These are phyloP conservation scores for Pyrus pyrifolia DNA, from an alignment of 306 rosid species.

Conservation along the genomic window DNA sequence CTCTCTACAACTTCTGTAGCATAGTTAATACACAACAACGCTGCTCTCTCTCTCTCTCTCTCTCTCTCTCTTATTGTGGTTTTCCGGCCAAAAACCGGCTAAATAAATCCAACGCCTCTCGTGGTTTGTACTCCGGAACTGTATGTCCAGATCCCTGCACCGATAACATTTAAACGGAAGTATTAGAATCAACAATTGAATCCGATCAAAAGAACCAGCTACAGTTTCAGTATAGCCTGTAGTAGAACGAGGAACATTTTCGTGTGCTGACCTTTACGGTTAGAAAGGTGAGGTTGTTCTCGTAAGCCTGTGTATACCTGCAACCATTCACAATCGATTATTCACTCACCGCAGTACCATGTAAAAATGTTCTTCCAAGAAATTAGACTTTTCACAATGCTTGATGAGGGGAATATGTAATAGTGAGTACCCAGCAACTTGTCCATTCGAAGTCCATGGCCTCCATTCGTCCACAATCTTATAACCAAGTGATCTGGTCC, in stretches of 20 bases:
- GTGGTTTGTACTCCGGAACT: conserved; percentile 88
- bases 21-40: not conserved
- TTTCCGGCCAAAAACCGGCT: conserved; percentile 58
- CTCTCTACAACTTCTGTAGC: not conserved
- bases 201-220: not conserved
- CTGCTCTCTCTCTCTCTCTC: not conserved
- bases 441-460: conserved; percentile 68
- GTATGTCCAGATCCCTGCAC: conserved; percentile 92
- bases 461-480: conserved; percentile 78
- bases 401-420: not conserved
- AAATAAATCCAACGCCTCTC: conserved; percentile 71
- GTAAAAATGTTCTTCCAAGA: not conserved
- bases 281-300: conserved; percentile 58
- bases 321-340: conserved; percentile 6
- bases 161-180: conserved; percentile 17
- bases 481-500: conserved; percentile 83
- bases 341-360: not conserved
- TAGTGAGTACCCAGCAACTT: conserved; percentile 67
- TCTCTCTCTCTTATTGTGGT: conserved; percentile 28
- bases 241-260: not conserved
- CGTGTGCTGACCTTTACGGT: conserved; percentile 61
- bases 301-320: conserved; percentile 77
- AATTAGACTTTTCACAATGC: not conserved
- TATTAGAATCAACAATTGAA: not conserved
- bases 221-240: not conserved